Percentiles rank a stretch among this genome's conserved stretches.
These are phyloP conservation scores for Xylaria arbuscula DNA, from an alignment of 2,329 filamentous ascomycete species.

Conservation along the genomic window DNA sequence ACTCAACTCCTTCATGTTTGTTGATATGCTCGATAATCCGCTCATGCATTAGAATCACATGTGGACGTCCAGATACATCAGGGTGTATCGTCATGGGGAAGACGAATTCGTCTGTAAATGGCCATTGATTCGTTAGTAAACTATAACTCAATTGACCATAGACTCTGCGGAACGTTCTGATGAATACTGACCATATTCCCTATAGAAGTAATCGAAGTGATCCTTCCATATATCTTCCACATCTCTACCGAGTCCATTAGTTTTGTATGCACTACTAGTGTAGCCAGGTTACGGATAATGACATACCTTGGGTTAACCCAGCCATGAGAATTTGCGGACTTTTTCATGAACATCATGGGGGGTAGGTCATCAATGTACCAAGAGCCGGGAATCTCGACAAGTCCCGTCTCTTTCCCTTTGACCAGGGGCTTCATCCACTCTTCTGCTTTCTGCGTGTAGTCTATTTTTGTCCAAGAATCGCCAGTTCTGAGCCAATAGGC, in stretches of 20 bases:
- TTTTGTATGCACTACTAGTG: neutral
- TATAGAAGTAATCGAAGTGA: constrained; percentile 79
- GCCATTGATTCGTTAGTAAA: neutral
- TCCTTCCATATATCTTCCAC: constrained; percentile 74
- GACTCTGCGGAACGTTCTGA: no score
- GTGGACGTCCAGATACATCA: constrained; percentile 76
- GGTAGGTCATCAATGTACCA: constrained; percentile 73
- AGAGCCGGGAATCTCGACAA: constrained; percentile 71
- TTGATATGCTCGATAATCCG: constrained; percentile 56
- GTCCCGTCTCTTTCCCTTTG: constrained; percentile 67
- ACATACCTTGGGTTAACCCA: constrained; percentile 61
- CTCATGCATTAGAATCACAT: constrained; percentile 35
- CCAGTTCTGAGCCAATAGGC: constrained; percentile 73
- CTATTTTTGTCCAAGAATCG: constrained; percentile 75
- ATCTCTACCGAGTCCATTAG: constrained; percentile 50
- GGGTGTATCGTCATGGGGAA: constrained; percentile 84
- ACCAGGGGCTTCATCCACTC: constrained; percentile 75
- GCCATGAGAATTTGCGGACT: constrained; percentile 72
- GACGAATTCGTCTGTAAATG: constrained; percentile 69
- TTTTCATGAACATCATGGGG: constrained; percentile 80
- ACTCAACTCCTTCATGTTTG: constrained; percentile 44
- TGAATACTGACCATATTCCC: constrained; percentile 66
- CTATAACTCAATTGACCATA: neutral
- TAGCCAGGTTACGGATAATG: no score
- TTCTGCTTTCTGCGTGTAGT: constrained; percentile 70